These are phyloP conservation scores for Mycena venus DNA, from an alignment of 768 basidiomycete genomes.

Conservation along the genomic window DNA sequence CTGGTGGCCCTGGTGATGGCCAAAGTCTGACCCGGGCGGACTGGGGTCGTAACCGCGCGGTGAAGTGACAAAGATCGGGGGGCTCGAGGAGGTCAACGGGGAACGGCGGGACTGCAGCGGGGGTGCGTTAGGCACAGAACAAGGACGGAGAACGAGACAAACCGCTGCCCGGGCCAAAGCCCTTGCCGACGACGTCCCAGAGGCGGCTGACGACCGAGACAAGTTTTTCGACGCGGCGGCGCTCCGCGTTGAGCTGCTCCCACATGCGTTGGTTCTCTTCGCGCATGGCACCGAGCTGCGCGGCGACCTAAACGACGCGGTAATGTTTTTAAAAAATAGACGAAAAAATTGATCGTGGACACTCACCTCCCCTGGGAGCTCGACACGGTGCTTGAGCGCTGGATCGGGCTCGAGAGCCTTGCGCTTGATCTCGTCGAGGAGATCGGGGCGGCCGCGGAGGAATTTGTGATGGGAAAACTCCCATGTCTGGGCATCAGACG, in stretches of 20 bases:
- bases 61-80: constrained; percentile 82
- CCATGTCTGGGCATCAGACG: constrained; percentile 87
- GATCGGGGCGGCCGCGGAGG: constrained; percentile 82
- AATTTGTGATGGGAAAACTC: constrained; percentile 93
- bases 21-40: constrained; percentile 55
- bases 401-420: constrained; percentile 89
- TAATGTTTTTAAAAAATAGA: background rate
- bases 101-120: constrained; percentile 56
- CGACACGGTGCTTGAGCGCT: constrained; percentile 76
- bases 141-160: constrained; percentile 40
- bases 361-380: constrained; percentile 84
- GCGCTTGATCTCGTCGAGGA: constrained; percentile 88
- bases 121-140: background rate
- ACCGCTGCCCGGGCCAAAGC: constrained; percentile 65
- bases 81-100: constrained; percentile 71
- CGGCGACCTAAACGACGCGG: constrained; percentile 60
- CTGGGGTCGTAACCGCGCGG: constrained; percentile 58
- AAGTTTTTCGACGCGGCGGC: constrained; percentile 72
- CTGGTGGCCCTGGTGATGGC: constrained; percentile 41
- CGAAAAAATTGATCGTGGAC: background rate
- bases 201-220: constrained; percentile 69
- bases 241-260: constrained; percentile 68
- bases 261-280: constrained; percentile 79
- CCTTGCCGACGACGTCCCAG: constrained; percentile 72
- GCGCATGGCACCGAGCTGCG: constrained; percentile 76